Percentiles rank a stretch among this genome's conserved stretches.
These are phyloP conservation scores for Coemansia sp. DNA, from an alignment of 192 early-diverging fungal genomes.

Conservation along the genomic window DNA sequence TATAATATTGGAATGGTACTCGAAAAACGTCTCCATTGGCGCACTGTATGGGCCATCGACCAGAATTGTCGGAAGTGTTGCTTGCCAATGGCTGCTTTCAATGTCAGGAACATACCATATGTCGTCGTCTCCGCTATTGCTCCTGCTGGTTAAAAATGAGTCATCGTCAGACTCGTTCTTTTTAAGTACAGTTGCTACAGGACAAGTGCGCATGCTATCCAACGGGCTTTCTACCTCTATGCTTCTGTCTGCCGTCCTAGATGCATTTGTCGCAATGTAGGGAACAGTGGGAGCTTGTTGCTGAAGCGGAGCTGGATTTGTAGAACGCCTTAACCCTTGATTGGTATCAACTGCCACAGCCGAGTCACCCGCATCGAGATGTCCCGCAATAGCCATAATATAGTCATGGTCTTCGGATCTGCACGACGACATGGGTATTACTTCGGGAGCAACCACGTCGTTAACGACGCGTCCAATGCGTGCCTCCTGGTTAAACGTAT, in stretches of 20 bases:
- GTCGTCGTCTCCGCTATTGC: slow-evolving; percentile 39
- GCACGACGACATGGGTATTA: slow-evolving; percentile 31
- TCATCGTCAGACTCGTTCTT: slow-evolving; percentile 34
- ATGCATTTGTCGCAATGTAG: not conserved
- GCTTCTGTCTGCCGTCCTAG: slow-evolving; percentile 1
- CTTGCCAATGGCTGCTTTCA: slow-evolving; percentile 16
- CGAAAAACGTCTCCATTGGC: slow-evolving; percentile 75
- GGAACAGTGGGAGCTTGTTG: not conserved
- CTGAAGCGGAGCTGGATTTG: no score
- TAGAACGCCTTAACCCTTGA: not conserved
- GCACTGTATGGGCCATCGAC: slow-evolving; percentile 77
- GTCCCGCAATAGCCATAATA: slow-evolving; percentile 40
- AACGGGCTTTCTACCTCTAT: slow-evolving; percentile 24
- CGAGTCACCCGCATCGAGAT: slow-evolving; percentile 39
- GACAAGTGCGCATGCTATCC: slow-evolving; percentile 23
- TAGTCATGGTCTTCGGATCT: slow-evolving; percentile 27
- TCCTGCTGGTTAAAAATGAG: slow-evolving; percentile 32
- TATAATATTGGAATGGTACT: slow-evolving; percentile 66
- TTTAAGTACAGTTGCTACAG: slow-evolving; percentile 25
- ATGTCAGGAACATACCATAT: slow-evolving; percentile 35
- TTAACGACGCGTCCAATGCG: slow-evolving; percentile 48
- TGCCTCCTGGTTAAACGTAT: slow-evolving; percentile 51
- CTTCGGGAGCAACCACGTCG: slow-evolving; percentile 36
- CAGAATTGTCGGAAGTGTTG: slow-evolving; percentile 58
- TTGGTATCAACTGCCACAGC: slow-evolving; percentile 17